Conservation (phyloP, 1,139 yeast genomes). For the Saccharomyces hybrid region DNA sequence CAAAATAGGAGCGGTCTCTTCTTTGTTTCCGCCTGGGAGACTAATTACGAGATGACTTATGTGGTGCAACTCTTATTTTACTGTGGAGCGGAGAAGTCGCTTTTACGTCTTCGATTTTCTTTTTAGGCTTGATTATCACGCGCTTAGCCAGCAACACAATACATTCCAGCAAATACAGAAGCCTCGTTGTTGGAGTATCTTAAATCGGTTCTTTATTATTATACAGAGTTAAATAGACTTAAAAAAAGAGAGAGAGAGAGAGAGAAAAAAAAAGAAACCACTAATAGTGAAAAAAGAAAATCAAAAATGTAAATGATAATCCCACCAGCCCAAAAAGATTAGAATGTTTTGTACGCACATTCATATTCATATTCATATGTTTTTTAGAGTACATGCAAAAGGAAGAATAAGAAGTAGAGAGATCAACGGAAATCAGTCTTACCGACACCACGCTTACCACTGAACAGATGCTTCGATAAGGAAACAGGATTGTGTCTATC, state of each 20-base stretch:
- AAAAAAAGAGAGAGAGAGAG: neutral
- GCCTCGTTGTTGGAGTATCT: neutral
- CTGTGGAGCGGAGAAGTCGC: neutral
- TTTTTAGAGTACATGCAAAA: neutral
- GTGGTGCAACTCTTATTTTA: neutral
- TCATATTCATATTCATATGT: neutral
- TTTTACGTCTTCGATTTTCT: neutral
- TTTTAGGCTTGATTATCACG: neutral
- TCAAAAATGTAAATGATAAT: neutral
- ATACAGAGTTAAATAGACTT: neutral
- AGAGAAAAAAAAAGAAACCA: neutral
- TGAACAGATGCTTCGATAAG: constrained; percentile 86
- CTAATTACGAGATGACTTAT: neutral
- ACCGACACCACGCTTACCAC: constrained; percentile 95
- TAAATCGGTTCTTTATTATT: neutral
- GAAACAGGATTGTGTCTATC: constrained; percentile 85
- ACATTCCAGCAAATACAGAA: neutral
- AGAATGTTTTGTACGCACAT: neutral
- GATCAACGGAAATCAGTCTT: constrained; percentile 53
- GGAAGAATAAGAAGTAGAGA: constrained; percentile 1
- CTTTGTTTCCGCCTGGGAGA: neutral
- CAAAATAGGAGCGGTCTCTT: neutral
- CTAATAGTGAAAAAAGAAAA: neutral
- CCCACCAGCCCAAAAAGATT: neutral
- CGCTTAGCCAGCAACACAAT: neutral